phyloP scores from a whole-genome alignment of 2,329 filamentous ascomycete genomes.

The Trichophyton rubrum region DNA sequence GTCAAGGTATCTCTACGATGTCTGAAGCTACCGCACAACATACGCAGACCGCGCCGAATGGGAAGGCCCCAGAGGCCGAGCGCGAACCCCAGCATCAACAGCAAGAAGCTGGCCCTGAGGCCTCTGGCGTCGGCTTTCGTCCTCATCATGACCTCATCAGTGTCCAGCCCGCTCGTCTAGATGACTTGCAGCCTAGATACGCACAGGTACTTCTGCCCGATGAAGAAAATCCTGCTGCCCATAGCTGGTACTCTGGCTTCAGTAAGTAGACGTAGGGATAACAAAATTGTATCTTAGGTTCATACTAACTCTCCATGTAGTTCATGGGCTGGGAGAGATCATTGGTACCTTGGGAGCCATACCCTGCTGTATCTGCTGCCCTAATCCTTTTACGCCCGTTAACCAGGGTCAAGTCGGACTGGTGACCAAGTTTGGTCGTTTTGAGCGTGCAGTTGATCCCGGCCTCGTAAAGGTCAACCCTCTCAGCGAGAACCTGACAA shows the following conservation, averaged over 20 bases:
- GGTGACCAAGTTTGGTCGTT: conserved; percentile 85
- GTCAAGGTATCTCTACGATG: neutral
- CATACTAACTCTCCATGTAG: conserved; percentile 25
- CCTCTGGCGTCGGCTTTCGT: conserved; percentile 33
- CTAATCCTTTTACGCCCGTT: conserved; percentile 91
- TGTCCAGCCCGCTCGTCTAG: conserved; percentile 67
- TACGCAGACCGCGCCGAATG: neutral
- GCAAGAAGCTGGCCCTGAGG: neutral
- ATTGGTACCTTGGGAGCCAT: conserved; percentile 74
- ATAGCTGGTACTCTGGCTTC: conserved; percentile 85
- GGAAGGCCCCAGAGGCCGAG: neutral
- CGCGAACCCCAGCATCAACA: neutral
- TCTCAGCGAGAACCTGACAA: conserved; percentile 74
- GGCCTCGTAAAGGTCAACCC: conserved; percentile 97
- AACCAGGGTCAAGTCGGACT: conserved; percentile 88
- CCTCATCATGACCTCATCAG: conserved; percentile 41
- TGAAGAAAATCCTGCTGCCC: conserved; percentile 53
- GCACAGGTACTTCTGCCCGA: conserved; percentile 50
- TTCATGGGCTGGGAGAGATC: conserved; percentile 60
- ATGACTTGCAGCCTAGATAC: conserved; percentile 76
- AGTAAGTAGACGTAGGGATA: conserved; percentile 38
- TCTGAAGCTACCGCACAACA: neutral
- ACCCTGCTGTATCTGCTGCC: conserved; percentile 82
- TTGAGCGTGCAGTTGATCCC: conserved; percentile 91
- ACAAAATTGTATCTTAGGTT: conserved; percentile 22